These are phyloP conservation scores for Blastobotrys illinoisensis DNA, from an alignment of 1,139 yeast genomes.

Conservation along the genomic window DNA sequence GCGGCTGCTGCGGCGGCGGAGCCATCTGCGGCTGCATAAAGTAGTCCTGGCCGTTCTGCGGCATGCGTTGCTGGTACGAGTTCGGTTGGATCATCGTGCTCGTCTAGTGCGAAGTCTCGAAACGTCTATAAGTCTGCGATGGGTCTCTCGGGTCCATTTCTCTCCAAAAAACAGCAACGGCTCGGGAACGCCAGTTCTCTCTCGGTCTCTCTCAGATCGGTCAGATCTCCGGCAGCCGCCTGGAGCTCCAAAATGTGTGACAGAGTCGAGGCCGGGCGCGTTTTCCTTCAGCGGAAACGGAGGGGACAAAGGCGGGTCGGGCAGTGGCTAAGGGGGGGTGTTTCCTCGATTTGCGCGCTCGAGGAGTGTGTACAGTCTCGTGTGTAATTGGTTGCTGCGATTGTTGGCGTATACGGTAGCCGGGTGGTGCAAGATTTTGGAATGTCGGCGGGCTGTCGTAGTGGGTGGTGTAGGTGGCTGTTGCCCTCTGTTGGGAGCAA, in stretches of 20 bases:
- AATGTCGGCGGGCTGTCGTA: background rate
- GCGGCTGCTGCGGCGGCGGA: background rate
- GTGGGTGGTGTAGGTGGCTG: background rate
- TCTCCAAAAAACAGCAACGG: background rate
- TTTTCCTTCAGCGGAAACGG: too few relatives aligned
- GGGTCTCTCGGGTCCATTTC: background rate
- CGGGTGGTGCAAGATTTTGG: background rate
- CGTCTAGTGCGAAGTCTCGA: background rate
- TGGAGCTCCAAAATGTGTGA: too few relatives aligned
- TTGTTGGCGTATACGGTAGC: too few relatives aligned
- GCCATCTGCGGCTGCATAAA: background rate
- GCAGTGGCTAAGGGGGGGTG: background rate
- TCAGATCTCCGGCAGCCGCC: too few relatives aligned
- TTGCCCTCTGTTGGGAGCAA: background rate
- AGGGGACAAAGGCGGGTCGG: too few relatives aligned
- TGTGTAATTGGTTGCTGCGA: background rate
- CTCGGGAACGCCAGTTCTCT: too few relatives aligned
- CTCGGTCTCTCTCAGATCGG: too few relatives aligned
- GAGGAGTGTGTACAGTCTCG: background rate
- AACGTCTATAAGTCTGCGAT: background rate
- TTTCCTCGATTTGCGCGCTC: background rate
- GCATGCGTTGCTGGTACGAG: conserved; percentile 3
- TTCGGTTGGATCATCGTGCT: conserved; percentile 3
- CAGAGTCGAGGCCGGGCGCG: too few relatives aligned
- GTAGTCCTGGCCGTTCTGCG: background rate